Percentiles rank a stretch among this genome's conserved stretches.
phyloP scores from a whole-genome alignment of 2,329 filamentous ascomycete species.

The Sclerotiophoma versabilis region DNA sequence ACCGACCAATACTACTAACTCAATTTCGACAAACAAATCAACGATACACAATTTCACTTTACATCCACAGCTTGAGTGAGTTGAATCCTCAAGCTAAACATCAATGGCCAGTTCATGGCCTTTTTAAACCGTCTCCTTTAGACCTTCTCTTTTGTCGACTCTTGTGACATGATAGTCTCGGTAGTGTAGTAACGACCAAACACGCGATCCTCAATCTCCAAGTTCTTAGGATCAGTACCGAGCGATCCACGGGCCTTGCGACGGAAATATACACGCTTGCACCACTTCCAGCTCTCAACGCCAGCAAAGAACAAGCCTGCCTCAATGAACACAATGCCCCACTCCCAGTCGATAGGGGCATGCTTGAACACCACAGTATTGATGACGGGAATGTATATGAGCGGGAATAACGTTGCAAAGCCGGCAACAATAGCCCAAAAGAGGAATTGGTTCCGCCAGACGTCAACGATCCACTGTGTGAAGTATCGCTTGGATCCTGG shows the following conservation, averaged over 20 bases:
- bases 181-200: slow-evolving; percentile 14
- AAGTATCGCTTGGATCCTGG: slow-evolving; percentile 63
- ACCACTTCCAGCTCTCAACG: slow-evolving; percentile 72
- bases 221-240: background rate
- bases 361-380: slow-evolving; percentile 72
- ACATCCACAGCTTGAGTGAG: background rate
- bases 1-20: background rate
- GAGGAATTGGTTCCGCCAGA: slow-evolving; percentile 75
- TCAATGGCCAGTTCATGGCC: background rate
- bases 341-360: slow-evolving; percentile 71
- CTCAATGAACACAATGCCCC: slow-evolving; percentile 70
- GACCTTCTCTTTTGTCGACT: slow-evolving; percentile 6
- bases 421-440: slow-evolving; percentile 55
- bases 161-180: slow-evolving; percentile 1
- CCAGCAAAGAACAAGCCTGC: slow-evolving; percentile 68
- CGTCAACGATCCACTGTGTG: slow-evolving; percentile 67
- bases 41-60: background rate
- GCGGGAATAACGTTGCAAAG: slow-evolving; percentile 56
- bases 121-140: background rate
- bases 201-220: slow-evolving; percentile 14
- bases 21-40: background rate
- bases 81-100: slow-evolving; percentile 6
- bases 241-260: slow-evolving; percentile 16
- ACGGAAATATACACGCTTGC: slow-evolving; percentile 60
- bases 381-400: slow-evolving; percentile 71